Base-by-base conservation (phyloP, 2,329 filamentous ascomycete species). In the Sporothrix curviconia region DNA sequence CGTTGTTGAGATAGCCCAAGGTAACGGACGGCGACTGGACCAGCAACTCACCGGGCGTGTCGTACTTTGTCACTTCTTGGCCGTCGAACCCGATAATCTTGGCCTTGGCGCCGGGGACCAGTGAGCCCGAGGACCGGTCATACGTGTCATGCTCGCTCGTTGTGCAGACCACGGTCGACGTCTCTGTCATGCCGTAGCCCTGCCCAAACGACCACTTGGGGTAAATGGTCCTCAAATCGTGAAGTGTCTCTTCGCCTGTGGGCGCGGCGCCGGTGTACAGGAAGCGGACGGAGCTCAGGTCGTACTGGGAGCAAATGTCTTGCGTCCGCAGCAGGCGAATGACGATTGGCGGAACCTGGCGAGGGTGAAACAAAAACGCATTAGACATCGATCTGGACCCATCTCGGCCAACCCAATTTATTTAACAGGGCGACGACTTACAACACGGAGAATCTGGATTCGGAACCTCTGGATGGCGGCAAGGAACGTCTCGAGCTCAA, bases 1-100 rank as follows among this genome's bases (percentile, higher is more conserved):
- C 84, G 66, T 96, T 95, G 72, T 95, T 87, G 55, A 95, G 74
- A 64, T 96, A 96, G 1, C 92, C 92, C 0, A 96, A 72, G 0
- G 88, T 84, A 1, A 95, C 82, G 1, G 85, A 85, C 0, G 90
- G 91, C 0, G 83, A 83, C 68, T 90, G 88, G 22, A 95, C 81
- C 17, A 89, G 78, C 14, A 96, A 79, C 70, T 96, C 92, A 36
- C 92, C 92, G 0, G 86, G 88, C 46, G 84, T 82, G 60, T 92
- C 74, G 63, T 73, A 69, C 22, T 67, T 79, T 0, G 80, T 86
- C 56, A 94, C 78, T 66, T 94, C 89, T 6, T 76, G 74, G 1
- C 87, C 89, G 59, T 92, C 86, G 1, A 76, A 69, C 4, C 81
- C 82, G 17, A 95, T 71, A 4, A 95, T 72, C 64, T 87, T 86